Base-by-base conservation (phyloP, 441 rosid species). In the Aquilaria agallochum region DNA sequence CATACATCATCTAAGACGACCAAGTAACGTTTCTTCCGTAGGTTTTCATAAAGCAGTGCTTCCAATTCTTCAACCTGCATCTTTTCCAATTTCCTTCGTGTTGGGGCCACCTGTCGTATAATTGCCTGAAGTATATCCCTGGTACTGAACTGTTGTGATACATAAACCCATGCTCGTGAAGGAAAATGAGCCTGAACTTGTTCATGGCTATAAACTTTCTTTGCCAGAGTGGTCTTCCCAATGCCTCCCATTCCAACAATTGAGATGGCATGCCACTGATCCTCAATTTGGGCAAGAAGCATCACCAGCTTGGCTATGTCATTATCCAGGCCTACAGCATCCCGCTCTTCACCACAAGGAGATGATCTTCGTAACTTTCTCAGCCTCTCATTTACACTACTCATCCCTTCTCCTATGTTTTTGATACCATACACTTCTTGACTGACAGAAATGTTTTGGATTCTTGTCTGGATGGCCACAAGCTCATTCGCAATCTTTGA, bases 1-100 rank as follows among this genome's bases (percentile, higher is more conserved):
- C 70, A 67, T 8, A 67, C 56, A 48, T 59, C 70, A 53, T 67
- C 70, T 40, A 67, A 30, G 20, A 67, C 53, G n/a, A 67, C 70
- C 52, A 67, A 12, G 33, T 67, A 59, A 1, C 64, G 65, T 40
- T 59, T 60, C 9, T 30, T 59, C 14, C 15, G 20, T 3, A 67
- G 53, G 36, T 67, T 46, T 49, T 67, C 70, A 20, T 59, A 53
- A 5, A 67, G 59, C 31, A 53, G 45, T 31, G 30, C 64, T 20
- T 67, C 70, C 34, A 67, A 14, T 5, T 58, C 70, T 31, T 59
- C 70, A 30, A 53, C 60, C 31, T 6, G 13, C 48, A 55, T 32
- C 3, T 2, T 46, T 55, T 63, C 52, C 54, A 63, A 63, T 9
- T 63, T 55, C 13, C 44, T 9, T 46, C 58, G 2, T 5, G 70